These are phyloP conservation scores for Calendula officinalis DNA, from an alignment of 129 eudicot genomes.

Conservation along the genomic window DNA sequence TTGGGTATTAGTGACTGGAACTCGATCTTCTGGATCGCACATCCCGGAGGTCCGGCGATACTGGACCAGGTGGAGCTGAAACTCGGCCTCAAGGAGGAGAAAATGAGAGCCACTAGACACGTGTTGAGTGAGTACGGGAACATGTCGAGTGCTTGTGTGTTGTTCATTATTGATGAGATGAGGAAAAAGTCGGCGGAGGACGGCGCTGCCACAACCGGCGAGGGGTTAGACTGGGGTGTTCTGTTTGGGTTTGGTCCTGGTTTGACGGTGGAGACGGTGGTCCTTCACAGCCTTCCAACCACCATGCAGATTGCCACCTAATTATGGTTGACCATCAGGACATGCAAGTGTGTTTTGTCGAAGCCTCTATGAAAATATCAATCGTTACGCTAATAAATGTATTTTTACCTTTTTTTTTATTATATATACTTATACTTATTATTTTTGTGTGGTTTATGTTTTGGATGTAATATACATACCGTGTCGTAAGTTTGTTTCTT, in stretches of 20 bases:
- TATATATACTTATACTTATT: too few relatives aligned
- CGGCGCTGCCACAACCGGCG: slow-evolving; percentile 7
- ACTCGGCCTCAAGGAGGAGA: slow-evolving; percentile 40
- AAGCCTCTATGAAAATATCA: background rate
- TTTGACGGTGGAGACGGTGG: slow-evolving; percentile 13
- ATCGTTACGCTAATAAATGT: background rate
- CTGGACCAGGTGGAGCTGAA: slow-evolving; percentile 44
- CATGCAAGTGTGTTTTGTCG: background rate
- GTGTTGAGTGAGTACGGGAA: slow-evolving; percentile 57
- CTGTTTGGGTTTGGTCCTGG: slow-evolving; percentile 17
- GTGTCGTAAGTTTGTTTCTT: too few relatives aligned
- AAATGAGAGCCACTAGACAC: slow-evolving; percentile 38
- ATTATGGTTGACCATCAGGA: background rate
- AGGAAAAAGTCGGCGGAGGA: background rate
- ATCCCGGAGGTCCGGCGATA: slow-evolving; percentile 62
- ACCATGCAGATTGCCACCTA: background rate
- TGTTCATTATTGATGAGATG: slow-evolving; percentile 26
- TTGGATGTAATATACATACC: too few relatives aligned
- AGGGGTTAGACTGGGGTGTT: slow-evolving; percentile 19
- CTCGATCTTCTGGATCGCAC: slow-evolving; percentile 52
- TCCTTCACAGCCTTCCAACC: background rate
- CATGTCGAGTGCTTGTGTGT: slow-evolving; percentile 56
- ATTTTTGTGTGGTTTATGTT: too few relatives aligned
- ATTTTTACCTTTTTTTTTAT: too few relatives aligned
- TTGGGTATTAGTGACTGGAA: slow-evolving; percentile 49